Evolutionary conservation across 1,284 basidiomycete species (phyloP).

Genomic region (Calocybe gambosa): DNA sequence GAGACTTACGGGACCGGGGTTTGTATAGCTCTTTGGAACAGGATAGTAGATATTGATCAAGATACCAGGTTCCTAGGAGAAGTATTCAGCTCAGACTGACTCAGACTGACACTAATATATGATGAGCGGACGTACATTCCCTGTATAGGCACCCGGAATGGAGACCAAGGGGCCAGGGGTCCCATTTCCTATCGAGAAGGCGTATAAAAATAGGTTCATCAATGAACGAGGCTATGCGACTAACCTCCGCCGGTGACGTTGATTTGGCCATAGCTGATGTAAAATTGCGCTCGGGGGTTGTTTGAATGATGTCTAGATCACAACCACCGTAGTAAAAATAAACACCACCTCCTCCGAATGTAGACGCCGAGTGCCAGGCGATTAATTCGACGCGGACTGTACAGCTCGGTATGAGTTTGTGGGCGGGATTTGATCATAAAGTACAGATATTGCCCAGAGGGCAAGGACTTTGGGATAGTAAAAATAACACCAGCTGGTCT

Average conservation of each 20-base stretch:
- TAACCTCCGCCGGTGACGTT: slow-evolving; percentile 25
- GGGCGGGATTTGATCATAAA: not conserved
- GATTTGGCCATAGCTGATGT: slow-evolving; percentile 28
- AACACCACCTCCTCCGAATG: slow-evolving; percentile 31
- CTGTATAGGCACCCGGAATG: slow-evolving; percentile 31
- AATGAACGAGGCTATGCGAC: not conserved
- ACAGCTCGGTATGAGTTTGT: slow-evolving; percentile 1
- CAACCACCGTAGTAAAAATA: slow-evolving; percentile 8
- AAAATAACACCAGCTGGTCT: slow-evolving; percentile 34
- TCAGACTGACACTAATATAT: not conserved
- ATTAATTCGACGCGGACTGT: slow-evolving; percentile 43
- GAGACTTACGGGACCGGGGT: slow-evolving; percentile 16
- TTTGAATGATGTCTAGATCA: no score
- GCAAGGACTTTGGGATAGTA: slow-evolving; percentile 36
- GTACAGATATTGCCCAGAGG: slow-evolving; percentile 36
- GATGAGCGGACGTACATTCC: slow-evolving; percentile 15
- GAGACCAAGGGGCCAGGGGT: slow-evolving; percentile 28
- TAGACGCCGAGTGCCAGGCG: slow-evolving; percentile 33
- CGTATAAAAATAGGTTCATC: not conserved
- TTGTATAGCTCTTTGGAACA: slow-evolving; percentile 13
- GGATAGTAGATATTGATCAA: slow-evolving; percentile 24
- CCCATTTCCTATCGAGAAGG: slow-evolving; percentile 20
- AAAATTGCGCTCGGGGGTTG: slow-evolving; percentile 26
- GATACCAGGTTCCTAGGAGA: slow-evolving; percentile 28
- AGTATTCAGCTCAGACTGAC: not conserved